Base-by-base conservation (phyloP, 1,139 yeast genomes). In the Saccharomyces hybrid region DNA sequence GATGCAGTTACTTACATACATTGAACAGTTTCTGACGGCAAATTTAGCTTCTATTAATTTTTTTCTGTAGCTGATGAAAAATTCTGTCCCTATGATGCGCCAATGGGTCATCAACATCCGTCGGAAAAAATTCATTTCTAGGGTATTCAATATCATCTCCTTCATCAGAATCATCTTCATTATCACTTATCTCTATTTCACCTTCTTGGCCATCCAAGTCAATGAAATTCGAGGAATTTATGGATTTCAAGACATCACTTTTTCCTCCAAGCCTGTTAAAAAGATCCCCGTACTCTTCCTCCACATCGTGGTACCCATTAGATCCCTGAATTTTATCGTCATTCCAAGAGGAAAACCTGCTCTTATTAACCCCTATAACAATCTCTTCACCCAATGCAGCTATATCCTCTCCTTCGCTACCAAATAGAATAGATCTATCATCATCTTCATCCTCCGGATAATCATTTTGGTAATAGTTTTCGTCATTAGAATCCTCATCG, bases 401-500 rank as follows among this genome's bases (percentile, higher is more conserved):
- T 13, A 55, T 58, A 4, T 66, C 70, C 47, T 71, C 75, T 7
- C 65, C 72, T 27, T 74, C 77, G 49, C 70, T 67, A 0, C 73
- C 75, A 54, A 70, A 68, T 6, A 70, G 54, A n/a, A 71, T 62
- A 0, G 72, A 70, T 51, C 73, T 63, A 52, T 70, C 74, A 54
- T 81, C 88, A 64, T 86, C 93, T 63, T 88, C 97, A 65, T 89
- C 96, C 54, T 89, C 96, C 0, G 99, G 99, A 65, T 93, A 93
- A 66, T 93, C 98, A 70, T 93, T 93, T 64, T 84, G 83, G 68
- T 93, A 93, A 64, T 84, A 91, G 58, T 88, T 90, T 70, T 93
- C 98, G 13, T 96, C 97, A 63, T 86, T 86, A 1, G 91, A 85
- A 65, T 86, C 95, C 59, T 86, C 91, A 61, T 86, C 91, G 59